Evolutionary conservation across 768 basidiomycete genomes (phyloP).

Genomic region (Royoungia palumana): DNA sequence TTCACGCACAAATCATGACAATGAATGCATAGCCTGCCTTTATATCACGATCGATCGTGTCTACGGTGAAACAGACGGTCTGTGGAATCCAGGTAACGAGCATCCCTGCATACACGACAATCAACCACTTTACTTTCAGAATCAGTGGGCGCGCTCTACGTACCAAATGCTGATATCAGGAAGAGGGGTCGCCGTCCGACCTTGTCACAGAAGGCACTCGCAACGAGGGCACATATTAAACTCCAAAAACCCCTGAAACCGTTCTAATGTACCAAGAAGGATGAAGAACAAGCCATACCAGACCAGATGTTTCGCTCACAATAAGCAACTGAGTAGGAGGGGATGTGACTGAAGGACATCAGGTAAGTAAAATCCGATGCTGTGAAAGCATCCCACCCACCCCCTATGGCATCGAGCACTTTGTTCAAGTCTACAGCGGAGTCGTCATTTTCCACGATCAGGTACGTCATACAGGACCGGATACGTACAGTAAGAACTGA

Average conservation of each 20-base stretch:
- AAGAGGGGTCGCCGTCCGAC: slow-evolving; percentile 49
- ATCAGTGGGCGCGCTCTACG: slow-evolving; percentile 14
- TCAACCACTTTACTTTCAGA: slow-evolving; percentile 29
- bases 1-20: slow-evolving; percentile 40
- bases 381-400: slow-evolving; percentile 18
- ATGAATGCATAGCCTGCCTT: slow-evolving; percentile 40
- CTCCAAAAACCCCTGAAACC: slow-evolving; percentile 52
- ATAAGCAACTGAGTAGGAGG: slow-evolving; percentile 42
- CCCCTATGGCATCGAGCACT: slow-evolving; percentile 51
- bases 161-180: slow-evolving; percentile 43
- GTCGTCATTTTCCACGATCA: too few species aligned
- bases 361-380: not conserved
- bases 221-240: slow-evolving; percentile 47
- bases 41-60: slow-evolving; percentile 25
- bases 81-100: slow-evolving; percentile 37
- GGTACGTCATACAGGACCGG: not conserved
- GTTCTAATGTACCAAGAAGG: slow-evolving; percentile 33
- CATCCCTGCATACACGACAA: slow-evolving; percentile 37
- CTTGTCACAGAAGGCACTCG: slow-evolving; percentile 45
- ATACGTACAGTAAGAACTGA: slow-evolving; percentile 28
- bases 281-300: not conserved
- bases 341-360: slow-evolving; percentile 35
- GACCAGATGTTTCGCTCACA: slow-evolving; percentile 22
- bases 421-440: slow-evolving; percentile 43
- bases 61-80: slow-evolving; percentile 29